Evolutionary conservation across 2,329 filamentous ascomycete species (phyloP).

Genomic region (Pyrenochaeta sp.): DNA sequence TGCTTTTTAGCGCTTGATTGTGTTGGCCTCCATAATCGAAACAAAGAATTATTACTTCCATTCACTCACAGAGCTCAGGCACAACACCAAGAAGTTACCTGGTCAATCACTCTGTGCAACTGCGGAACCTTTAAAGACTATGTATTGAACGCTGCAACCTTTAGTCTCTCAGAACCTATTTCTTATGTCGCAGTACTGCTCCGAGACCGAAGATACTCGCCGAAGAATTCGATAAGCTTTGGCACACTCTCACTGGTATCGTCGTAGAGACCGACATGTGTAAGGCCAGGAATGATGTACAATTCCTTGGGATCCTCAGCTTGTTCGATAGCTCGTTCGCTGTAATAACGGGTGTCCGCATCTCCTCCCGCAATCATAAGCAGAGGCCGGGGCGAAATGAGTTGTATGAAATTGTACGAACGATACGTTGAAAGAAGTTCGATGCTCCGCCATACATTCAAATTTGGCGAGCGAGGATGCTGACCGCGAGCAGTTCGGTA

Average conservation of each 20-base stretch:
- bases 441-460: constrained; percentile 18
- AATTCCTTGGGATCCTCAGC: constrained; percentile 39
- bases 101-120: too few species aligned
- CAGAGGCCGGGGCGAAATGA: constrained; percentile 34
- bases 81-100: too few species aligned
- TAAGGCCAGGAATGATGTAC: constrained; percentile 24
- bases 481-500: constrained; percentile 23
- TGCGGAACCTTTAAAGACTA: too few species aligned
- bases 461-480: too few species aligned
- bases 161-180: too few species aligned
- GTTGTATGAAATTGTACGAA: constrained; percentile 20
- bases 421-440: constrained; percentile 29
- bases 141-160: too few species aligned
- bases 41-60: too few species aligned
- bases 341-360: constrained; percentile 30
- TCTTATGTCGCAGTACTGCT: too few species aligned
- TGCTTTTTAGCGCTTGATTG: too few species aligned
- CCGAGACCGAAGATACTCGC: too few species aligned
- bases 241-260: constrained; percentile 8
- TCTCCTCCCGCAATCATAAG: constrained; percentile 34
- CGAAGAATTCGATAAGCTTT: constrained; percentile 5
- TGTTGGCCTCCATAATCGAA: too few species aligned
- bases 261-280: constrained; percentile 36
- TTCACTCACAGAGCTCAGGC: too few species aligned
- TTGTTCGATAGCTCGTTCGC: constrained; percentile 21